Evolutionary conservation across 2,329 filamentous ascomycete genomes (phyloP).

Genomic region (Calonectria leucothoes): DNA sequence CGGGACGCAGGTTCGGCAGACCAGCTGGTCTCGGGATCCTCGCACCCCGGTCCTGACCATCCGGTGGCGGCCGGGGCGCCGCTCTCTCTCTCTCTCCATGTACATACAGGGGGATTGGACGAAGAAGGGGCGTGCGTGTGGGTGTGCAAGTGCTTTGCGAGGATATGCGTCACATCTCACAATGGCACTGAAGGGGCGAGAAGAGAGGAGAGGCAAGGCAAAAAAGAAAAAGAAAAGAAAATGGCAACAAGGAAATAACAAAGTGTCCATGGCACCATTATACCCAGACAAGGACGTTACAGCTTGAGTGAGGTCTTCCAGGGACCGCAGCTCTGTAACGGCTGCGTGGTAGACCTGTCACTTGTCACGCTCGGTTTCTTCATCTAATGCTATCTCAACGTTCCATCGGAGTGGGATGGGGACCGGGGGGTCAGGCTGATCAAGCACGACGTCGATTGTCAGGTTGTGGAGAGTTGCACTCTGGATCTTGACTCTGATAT

Average conservation of each 20-base stretch:
- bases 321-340: neutral
- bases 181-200: constrained; percentile 9
- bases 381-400: neutral
- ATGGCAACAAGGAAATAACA: constrained; percentile 9
- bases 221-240: neutral
- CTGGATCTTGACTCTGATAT: constrained; percentile 6
- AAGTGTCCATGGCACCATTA: neutral
- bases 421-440: constrained; percentile 7
- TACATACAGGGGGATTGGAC: constrained; percentile 4
- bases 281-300: constrained; percentile 22
- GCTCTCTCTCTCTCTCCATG: too few species aligned
- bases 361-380: neutral
- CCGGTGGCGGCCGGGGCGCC: constrained; percentile 28
- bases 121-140: neutral
- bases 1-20: constrained; percentile 22
- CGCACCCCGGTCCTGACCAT: constrained; percentile 24
- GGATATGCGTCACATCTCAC: constrained; percentile 25
- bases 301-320: neutral
- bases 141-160: neutral
- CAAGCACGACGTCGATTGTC: neutral
- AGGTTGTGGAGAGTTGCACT: constrained; percentile 13
- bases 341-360: constrained; percentile 12
- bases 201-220: neutral
- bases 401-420: neutral
- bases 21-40: constrained; percentile 16